Conservation (phyloP, 371 early-diverging fungal species). For the Mucor piriformis region DNA sequence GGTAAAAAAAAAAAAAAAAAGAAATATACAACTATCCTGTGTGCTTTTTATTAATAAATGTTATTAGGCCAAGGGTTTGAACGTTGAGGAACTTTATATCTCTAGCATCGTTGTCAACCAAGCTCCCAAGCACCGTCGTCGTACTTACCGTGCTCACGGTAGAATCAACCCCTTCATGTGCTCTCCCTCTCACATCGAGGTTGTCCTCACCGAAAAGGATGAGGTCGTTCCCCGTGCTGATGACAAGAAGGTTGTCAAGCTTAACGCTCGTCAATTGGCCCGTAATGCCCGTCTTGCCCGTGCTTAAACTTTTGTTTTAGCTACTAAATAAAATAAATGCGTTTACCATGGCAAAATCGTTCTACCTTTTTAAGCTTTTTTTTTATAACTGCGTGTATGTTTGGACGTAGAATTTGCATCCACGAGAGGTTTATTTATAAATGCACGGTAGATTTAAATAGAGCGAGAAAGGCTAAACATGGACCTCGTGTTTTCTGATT, state of each 20-base stretch:
- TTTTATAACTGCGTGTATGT: neutral
- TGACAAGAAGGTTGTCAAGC: conserved; percentile 57
- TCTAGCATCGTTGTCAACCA: conserved; percentile 98
- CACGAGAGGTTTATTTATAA: too few relatives aligned
- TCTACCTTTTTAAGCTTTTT: neutral
- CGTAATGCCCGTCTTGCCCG: conserved; percentile 58
- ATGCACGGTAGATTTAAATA: too few relatives aligned
- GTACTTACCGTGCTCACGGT: conserved; percentile 99
- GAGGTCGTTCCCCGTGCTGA: conserved; percentile 75
- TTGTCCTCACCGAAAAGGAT: conserved; percentile 87
- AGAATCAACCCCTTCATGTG: conserved; percentile 97
- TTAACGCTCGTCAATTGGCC: conserved; percentile 64
- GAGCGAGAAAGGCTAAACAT: too few relatives aligned
- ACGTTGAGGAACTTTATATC: conserved; percentile 84
- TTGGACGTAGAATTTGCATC: too few relatives aligned
- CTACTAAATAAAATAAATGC: conserved; percentile 12
- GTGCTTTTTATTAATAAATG: neutral
- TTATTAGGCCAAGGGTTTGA: conserved; percentile 85
- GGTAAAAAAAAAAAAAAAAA: conserved; percentile 38
- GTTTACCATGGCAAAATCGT: neutral
- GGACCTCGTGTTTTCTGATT: too few relatives aligned
- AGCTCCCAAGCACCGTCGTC: conserved; percentile 98
- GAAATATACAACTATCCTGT: too few relatives aligned
- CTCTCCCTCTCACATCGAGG: conserved; percentile 97
- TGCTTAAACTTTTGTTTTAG: conserved; percentile 33